Base-by-base conservation (phyloP, 169 alveolate species). In the Plasmodium fragile region DNA sequence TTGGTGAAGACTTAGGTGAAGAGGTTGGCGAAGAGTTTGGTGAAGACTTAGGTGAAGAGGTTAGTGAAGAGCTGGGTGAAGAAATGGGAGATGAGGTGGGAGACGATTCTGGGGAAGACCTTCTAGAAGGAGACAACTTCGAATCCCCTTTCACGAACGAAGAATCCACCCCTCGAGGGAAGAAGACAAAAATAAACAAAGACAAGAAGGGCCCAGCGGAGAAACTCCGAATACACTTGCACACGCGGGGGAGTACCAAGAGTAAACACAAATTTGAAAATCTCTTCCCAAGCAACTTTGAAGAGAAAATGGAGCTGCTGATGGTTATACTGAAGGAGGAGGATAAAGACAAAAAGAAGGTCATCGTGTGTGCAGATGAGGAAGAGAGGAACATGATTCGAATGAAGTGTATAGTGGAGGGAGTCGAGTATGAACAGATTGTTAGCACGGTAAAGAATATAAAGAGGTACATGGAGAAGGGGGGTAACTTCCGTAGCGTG, bases 331-430 rank as follows among this genome's bases (percentile, higher is more conserved):
- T 89, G 52, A 78, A 89, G 41, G 81, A 78, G 43, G 94, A 89
- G 30, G 36, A 25, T 1, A 49, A 36, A 16, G 22, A 28, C 1
- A 77, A 78, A 65, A 84, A 52, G 36, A 78, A 78, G 52, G 79
- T 89, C 8, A 89, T 89, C 32, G 89, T 89, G 22, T 89, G 90
- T 7, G 10, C 65, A 8, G 90, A 78, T 30, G 94, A 89, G 16
- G 53, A 78, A 30, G 94, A 78, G 41, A 89, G 71, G 52, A n/a
- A 89, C 4, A 77, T 89, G 34, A 53, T 89, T 5, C 70, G 81
- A 34, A 89, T 78, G 82, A 89, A 89, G 81, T 89, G 94, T 52
- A 18, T 41, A 72, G 8, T 78, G 81, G 94, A 77, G 81, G 70
- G 81, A 7, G 72, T 78, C 1, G 90, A 89, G 39, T 89, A 89